Conservation (phyloP, 169 alveolate genomes). For the Plasmodium gallinaceum region DNA sequence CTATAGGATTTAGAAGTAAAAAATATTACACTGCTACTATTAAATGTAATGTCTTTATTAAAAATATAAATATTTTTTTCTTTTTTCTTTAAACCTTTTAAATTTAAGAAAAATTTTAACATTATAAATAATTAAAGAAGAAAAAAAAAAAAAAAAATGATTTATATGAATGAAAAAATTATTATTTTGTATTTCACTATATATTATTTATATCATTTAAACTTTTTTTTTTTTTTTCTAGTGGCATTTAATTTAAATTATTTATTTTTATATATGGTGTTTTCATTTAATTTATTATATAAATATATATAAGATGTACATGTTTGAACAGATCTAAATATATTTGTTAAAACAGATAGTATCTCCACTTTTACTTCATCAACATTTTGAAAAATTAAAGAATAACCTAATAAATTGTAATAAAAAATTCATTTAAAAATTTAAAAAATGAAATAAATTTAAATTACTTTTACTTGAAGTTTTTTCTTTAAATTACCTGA, state of each 20-base stretch:
- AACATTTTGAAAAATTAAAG: slow-evolving; percentile 61
- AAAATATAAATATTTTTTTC: slow-evolving; percentile 63
- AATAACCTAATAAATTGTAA: slow-evolving; percentile 37
- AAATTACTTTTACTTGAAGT: not conserved
- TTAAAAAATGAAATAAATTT: not conserved
- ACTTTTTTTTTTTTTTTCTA: not conserved
- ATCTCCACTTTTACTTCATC: slow-evolving; percentile 47
- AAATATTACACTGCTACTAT: slow-evolving; percentile 57
- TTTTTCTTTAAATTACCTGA: slow-evolving; percentile 34
- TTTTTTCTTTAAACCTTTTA: slow-evolving; percentile 61
- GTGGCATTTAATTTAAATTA: not conserved
- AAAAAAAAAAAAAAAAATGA: not conserved
- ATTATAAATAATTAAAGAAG: not conserved
- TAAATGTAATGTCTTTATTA: slow-evolving; percentile 50
- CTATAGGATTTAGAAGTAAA: slow-evolving; percentile 45
- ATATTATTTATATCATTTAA: not conserved
- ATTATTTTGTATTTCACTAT: not conserved
- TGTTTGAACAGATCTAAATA: slow-evolving; percentile 68
- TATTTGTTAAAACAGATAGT: slow-evolving; percentile 61
- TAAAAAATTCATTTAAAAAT: not conserved
- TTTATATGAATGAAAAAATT: not conserved
- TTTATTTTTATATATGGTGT: not conserved
- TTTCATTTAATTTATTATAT: not conserved
- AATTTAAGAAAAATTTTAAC: slow-evolving; percentile 4
- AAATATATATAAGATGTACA: slow-evolving; percentile 56